Conservation (phyloP, 176 grass and related monocot genomes). For the Eleusine coracana region DNA sequence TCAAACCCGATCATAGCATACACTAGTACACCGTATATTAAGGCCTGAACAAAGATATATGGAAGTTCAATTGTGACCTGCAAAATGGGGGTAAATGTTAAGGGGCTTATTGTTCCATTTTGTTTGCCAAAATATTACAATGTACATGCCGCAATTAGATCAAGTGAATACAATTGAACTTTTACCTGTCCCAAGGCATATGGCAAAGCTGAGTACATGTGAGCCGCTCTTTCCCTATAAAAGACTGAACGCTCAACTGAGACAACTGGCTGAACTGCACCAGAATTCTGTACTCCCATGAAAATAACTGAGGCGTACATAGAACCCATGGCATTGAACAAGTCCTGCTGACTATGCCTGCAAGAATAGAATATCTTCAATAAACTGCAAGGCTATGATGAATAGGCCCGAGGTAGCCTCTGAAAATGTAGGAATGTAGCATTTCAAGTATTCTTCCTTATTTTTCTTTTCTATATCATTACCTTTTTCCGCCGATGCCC, state of each 20-base stretch:
- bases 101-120: background rate
- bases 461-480: constrained; percentile 28
- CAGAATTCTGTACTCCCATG: constrained; percentile 69
- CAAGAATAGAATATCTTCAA: constrained; percentile 28
- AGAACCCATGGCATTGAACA: constrained; percentile 89
- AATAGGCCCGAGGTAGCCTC: background rate
- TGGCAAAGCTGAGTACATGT: constrained; percentile 85
- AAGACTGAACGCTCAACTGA: constrained; percentile 78
- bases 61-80: constrained; percentile 84
- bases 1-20: constrained; percentile 83
- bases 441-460: background rate
- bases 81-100: constrained; percentile 23
- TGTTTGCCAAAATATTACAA: background rate
- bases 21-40: constrained; percentile 72
- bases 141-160: background rate
- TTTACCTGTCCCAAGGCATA: constrained; percentile 86
- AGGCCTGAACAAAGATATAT: constrained; percentile 66
- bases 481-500: constrained; percentile 73
- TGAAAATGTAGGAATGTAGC: background rate
- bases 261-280: constrained; percentile 73
- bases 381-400: constrained; percentile 12
- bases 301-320: constrained; percentile 86
- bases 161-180: constrained; percentile 16
- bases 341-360: constrained; percentile 67
- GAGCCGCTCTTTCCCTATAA: constrained; percentile 80